phyloP scores from a whole-genome alignment of 306 rosid genomes.

The Acmispon strigosus region DNA sequence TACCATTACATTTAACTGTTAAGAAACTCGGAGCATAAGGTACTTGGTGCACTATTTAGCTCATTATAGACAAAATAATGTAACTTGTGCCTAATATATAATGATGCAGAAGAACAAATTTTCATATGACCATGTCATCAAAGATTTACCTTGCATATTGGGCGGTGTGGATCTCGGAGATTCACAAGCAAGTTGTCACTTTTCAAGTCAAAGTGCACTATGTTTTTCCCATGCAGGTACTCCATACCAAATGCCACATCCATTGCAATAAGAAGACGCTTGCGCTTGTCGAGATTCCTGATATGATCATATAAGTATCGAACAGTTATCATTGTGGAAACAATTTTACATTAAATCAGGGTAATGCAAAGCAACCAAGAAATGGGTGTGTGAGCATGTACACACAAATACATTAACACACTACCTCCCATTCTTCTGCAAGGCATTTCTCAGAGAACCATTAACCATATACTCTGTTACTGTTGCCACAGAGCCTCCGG shows the following conservation, averaged over 20 bases:
- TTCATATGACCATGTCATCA: neutral
- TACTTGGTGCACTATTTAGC: neutral
- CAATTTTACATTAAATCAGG: neutral
- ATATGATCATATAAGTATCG: constrained; percentile 10
- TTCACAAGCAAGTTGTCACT: constrained; percentile 94
- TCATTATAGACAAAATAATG: neutral
- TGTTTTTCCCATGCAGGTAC: constrained; percentile 85
- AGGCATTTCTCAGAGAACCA: constrained; percentile 78
- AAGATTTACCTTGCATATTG: constrained; percentile 77
- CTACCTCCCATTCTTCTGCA: constrained; percentile 86
- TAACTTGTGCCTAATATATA: neutral
- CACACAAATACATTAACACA: neutral
- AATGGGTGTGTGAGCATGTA: neutral
- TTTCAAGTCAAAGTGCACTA: constrained; percentile 95
- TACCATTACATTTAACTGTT: neutral
- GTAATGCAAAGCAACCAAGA: neutral
- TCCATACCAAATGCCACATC: constrained; percentile 98
- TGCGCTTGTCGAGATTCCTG: constrained; percentile 88
- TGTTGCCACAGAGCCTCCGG: constrained; percentile 83
- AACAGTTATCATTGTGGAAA: neutral
- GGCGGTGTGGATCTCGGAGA: constrained; percentile 90
- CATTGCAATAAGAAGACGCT: constrained; percentile 83
- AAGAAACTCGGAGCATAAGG: neutral
- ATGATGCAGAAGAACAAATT: neutral
- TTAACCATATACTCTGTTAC: constrained; percentile 94